Conservation (phyloP, 192 early-diverging fungal species). For the Coemansia sp. region DNA sequence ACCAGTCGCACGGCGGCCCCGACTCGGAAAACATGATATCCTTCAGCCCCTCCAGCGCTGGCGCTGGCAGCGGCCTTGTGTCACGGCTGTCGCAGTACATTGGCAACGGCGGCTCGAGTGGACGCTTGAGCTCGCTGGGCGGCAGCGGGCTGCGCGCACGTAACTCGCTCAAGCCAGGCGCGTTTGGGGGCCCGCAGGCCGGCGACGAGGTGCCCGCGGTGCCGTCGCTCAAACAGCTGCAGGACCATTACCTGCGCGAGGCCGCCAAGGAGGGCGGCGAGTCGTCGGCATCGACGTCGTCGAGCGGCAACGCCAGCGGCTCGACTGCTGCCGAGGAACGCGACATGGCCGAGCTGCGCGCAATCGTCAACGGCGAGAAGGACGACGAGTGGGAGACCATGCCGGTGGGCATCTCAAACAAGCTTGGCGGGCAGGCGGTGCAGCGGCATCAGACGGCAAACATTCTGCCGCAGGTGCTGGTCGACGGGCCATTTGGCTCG, state of each 20-base stretch:
- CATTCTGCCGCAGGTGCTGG: conserved; percentile 62
- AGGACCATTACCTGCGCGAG: conserved; percentile 43
- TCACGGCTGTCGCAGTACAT: conserved; percentile 47
- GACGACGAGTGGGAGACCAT: conserved; percentile 26
- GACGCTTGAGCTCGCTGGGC: conserved; percentile 1
- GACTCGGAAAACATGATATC: conserved; percentile 4
- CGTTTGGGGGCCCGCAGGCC: background rate
- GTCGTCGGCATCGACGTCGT: background rate
- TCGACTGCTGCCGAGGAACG: conserved; percentile 21
- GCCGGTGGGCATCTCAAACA: conserved; percentile 8
- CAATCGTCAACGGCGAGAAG: conserved; percentile 30
- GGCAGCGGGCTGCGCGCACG: conserved; percentile 3
- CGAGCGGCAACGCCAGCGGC: conserved; percentile 7
- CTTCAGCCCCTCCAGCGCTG: conserved; percentile 3
- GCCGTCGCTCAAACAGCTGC: conserved; percentile 48
- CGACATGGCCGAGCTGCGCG: conserved; percentile 29
- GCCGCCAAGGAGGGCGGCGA: conserved; percentile 3
- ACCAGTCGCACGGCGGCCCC: conserved; percentile 24
- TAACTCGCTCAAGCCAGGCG: background rate
- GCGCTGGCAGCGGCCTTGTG: conserved; percentile 18
- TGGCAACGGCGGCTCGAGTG: conserved; percentile 1
- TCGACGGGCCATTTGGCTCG: conserved; percentile 77
- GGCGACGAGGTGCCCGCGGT: conserved; percentile 11
- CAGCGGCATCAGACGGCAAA: conserved; percentile 32
- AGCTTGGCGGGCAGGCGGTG: background rate